A percentile compares a stretch with the other conserved stretches of the same genome.
phyloP scores from a whole-genome alignment of 257 asterid species.

The Ajuga chamaepitys region DNA sequence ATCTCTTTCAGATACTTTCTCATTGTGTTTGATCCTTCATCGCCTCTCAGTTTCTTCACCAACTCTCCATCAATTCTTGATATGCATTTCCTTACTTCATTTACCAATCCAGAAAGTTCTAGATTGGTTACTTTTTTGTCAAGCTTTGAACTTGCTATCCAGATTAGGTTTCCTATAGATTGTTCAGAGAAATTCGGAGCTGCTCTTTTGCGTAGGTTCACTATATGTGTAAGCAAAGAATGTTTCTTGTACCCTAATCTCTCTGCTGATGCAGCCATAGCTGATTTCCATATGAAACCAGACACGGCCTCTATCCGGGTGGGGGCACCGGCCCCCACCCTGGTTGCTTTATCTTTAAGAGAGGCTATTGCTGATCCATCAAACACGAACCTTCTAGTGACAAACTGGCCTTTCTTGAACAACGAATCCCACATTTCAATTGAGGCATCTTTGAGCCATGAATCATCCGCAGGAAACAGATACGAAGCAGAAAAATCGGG shows the following conservation, averaged over 20 bases:
- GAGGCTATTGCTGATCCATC: slow-evolving; percentile 26
- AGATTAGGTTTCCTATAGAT: slow-evolving; percentile 54
- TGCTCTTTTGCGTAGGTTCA: slow-evolving; percentile 51
- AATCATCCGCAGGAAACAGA: slow-evolving; percentile 40
- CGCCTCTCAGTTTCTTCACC: slow-evolving; percentile 35
- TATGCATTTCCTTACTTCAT: slow-evolving; percentile 28
- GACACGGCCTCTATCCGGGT: slow-evolving; percentile 66
- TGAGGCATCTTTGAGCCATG: slow-evolving; percentile 44
- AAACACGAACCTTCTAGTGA: slow-evolving; percentile 56
- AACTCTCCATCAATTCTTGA: slow-evolving; percentile 30
- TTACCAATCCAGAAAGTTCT: slow-evolving; percentile 27
- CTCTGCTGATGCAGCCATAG: slow-evolving; percentile 30
- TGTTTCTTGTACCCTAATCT: slow-evolving; percentile 18
- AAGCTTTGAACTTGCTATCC: slow-evolving; percentile 47
- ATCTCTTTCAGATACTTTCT: slow-evolving; percentile 36
- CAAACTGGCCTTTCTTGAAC: slow-evolving; percentile 50
- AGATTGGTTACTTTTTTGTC: neutral
- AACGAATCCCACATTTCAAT: slow-evolving; percentile 49
- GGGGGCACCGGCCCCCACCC: slow-evolving; percentile 7
- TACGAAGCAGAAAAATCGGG: slow-evolving; percentile 45
- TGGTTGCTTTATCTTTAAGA: slow-evolving; percentile 27
- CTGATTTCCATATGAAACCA: slow-evolving; percentile 55
- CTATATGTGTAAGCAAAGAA: slow-evolving; percentile 59
- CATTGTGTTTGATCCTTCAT: slow-evolving; percentile 36
- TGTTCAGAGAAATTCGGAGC: slow-evolving; percentile 28